Evolutionary conservation across 805 yeast species (phyloP), one percentile per base, ranked within the genome.

Genomic region (Saccharomycopsis fibuligera): DNA sequence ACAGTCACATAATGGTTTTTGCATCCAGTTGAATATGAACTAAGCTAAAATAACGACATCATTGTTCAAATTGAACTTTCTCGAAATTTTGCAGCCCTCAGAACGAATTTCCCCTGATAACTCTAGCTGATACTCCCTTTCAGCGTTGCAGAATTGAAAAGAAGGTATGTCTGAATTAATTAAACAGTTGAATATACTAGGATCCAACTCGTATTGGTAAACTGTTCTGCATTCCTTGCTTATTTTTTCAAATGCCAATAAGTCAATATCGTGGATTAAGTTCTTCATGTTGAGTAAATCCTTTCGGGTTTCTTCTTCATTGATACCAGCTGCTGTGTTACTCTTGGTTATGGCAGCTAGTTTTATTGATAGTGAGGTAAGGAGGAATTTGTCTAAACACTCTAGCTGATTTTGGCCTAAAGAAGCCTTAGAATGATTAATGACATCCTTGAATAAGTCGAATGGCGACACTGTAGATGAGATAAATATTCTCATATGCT

Each of bases 111-210:
- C 51, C 12, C 47, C 47, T 16, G 35, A 21, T 21, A 50, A 24
- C 25, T 36, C 29, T 17, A 50, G 27, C 25, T 50, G 53, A 23
- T 50, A 41, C 4, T 50, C 51, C 21, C 46, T 47, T 16, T 35
- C 31, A 16, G 43, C 44, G 25, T 50, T 50, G 44, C 53, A 50
- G 30, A 47, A 42, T 24, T 29, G 23, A 27, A 50, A 50, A 3
- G 50, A 47, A 14, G 47, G 46, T 4, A 35, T 17, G 19, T 47
- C 51, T n/a, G 44, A 23, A 4, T 48, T 36, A n/a, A 50, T 37
- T 9, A 35, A 14, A 24, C 47, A 41, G 22, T 42, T 37, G 27
- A 35, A 50, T 8, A 41, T 10, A 23, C 19, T 14, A 6, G 46
- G 47, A 6, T 35, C 35, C 17, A 50, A 27, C n/a, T 41, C 40